These are phyloP conservation scores for Letharia columbiana DNA, from an alignment of 495 filamentous ascomycete species.

Conservation along the genomic window DNA sequence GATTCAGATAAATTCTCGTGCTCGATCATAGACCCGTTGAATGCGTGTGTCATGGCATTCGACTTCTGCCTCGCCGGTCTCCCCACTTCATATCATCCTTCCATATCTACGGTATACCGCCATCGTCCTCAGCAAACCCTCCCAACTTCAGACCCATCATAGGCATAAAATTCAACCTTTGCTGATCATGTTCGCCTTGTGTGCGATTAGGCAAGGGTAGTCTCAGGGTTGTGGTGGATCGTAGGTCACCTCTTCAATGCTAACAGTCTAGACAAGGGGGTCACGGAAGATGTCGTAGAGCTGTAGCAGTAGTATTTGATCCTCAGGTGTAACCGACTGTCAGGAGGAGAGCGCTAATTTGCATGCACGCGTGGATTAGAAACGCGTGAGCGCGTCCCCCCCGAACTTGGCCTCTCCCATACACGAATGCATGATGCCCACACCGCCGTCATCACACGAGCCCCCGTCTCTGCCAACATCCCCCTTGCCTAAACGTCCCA, in stretches of 20 bases:
- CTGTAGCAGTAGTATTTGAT: not conserved
- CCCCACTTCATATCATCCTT: not conserved
- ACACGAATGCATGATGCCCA: slow-evolving; percentile 13
- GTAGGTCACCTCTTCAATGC: not conserved
- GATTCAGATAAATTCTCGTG: slow-evolving; percentile 6
- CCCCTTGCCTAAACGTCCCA: slow-evolving; percentile 58
- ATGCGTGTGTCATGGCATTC: not conserved
- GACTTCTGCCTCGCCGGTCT: not conserved
- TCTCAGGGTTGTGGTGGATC: not conserved
- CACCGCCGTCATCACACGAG: slow-evolving; percentile 19
- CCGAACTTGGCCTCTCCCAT: not conserved
- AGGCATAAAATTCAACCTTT: not conserved
- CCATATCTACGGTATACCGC: not conserved
- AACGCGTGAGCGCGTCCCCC: slow-evolving; percentile 10
- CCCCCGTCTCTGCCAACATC: slow-evolving; percentile 50
- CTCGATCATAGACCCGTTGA: not conserved
- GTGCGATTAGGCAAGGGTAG: not conserved
- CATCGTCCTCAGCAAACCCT: not conserved
- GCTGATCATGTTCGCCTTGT: not conserved
- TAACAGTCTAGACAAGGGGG: not conserved
- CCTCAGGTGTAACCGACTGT: not conserved
- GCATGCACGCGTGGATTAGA: not conserved
- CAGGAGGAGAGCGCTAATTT: too few relatives aligned
- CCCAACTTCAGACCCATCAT: not conserved
- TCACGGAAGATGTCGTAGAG: not conserved